These are phyloP conservation scores for Podospora anserina DNA, from an alignment of 495 filamentous ascomycete species.

Conservation along the genomic window DNA sequence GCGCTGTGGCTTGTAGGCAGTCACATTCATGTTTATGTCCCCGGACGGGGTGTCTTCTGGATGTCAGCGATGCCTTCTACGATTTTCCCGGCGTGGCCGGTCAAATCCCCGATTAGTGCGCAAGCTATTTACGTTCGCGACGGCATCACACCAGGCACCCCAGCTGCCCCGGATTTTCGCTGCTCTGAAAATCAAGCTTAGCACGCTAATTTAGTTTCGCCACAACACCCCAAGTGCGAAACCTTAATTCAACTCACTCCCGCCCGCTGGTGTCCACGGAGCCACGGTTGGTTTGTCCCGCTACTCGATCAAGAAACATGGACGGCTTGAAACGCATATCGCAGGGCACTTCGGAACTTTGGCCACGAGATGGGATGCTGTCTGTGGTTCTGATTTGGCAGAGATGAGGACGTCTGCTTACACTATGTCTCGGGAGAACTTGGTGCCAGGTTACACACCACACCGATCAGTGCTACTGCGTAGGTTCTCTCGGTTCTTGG, in stretches of 20 bases:
- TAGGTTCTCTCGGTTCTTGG: no score
- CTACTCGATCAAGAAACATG: neutral
- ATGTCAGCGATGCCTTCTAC: neutral
- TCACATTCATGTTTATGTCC: neutral
- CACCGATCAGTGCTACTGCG: no score
- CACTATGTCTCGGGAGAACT: neutral
- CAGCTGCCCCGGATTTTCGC: slow-evolving; percentile 23
- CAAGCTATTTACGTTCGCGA: neutral
- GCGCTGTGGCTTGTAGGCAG: neutral
- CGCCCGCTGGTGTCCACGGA: neutral
- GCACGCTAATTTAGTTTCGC: slow-evolving; percentile 28
- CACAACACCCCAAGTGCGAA: slow-evolving; percentile 21
- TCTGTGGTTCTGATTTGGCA: neutral
- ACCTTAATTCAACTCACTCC: slow-evolving; percentile 26
- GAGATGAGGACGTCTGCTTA: neutral
- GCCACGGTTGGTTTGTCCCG: neutral
- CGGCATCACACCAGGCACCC: neutral
- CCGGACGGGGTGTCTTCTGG: neutral
- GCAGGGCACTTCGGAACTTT: neutral
- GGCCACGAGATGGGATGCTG: neutral
- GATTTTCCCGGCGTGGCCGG: neutral
- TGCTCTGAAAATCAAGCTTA: slow-evolving; percentile 20
- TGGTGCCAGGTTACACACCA: neutral
- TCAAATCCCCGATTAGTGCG: neutral
- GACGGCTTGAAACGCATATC: neutral